Evolutionary conservation across 169 alveolate species (phyloP), one percentile per base, ranked within the genome.

Genomic region (Cyclospora cayetanensis): DNA sequence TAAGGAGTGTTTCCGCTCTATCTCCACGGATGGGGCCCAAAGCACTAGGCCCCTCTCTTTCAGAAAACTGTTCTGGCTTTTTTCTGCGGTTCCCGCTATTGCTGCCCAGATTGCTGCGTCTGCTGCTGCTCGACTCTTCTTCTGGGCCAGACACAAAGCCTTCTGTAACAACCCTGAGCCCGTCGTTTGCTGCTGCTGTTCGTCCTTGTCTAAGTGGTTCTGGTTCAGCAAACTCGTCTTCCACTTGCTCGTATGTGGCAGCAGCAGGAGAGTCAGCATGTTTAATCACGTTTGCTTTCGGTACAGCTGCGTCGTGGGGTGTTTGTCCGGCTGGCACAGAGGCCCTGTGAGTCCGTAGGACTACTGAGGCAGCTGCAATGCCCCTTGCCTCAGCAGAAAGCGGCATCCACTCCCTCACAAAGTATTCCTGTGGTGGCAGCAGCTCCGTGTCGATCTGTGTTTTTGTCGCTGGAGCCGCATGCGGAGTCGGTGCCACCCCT

Each of bases 361-460:
- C 68, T 42, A 34, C 68, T 11, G 50, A 42, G 9, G 87, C 87
- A 27, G 87, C 87, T 43, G 87, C 87, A 77, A 50, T 50, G 11
- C 18, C 70, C 46, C 87, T 12, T 11, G 50, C 27, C 43, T 77
- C 87, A 4, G 15, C 43, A 7, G 70, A 5, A 27, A 29, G 25
- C 12, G 37, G 72, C 20, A 35, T 77, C 35, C 29, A 25, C 2
- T n/a, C 87, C 27, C 29, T 29, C 15, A 77, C 68, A 29, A 77
- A 27, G 15, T 68, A 77, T 27, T 77, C 18, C 50, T 42, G 70
- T 29, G 87, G 87, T 2, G 87, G 87, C 43, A 77, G 52, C 70
- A 77, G 87, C 87, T 9, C 70, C 35, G 68, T 1, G 0, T 5
- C 80, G 20, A 15, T 12, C 35, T 35, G 53, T n/a, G n/a, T n/a